phyloP scores from a whole-genome alignment of 2,329 filamentous ascomycete species.

The Rutstroemia sp. region DNA sequence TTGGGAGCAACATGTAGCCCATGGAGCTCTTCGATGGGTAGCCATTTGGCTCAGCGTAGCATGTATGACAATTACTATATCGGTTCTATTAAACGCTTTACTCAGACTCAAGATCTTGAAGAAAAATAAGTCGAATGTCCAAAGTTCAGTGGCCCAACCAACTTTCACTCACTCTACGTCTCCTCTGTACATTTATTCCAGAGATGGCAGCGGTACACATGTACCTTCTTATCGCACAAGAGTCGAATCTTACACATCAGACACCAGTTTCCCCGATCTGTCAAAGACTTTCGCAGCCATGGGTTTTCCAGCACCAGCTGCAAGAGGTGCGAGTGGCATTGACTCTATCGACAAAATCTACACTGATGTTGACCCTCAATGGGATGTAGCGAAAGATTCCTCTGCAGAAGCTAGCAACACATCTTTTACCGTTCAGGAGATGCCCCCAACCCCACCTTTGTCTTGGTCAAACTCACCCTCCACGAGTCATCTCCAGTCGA shows the following conservation, averaged over 20 bases:
- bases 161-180: background rate
- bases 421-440: background rate
- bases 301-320: background rate
- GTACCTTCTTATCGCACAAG: conserved; percentile 3
- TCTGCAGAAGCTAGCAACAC: background rate
- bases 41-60: conserved; percentile 7
- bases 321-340: background rate
- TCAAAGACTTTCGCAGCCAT: background rate
- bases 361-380: background rate
- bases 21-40: conserved; percentile 7
- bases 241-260: conserved; percentile 2
- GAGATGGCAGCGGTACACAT: background rate
- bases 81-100: conserved; percentile 3
- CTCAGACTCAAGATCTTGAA: conserved; percentile 6
- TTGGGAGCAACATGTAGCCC: conserved; percentile 4
- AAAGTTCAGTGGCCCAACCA: background rate
- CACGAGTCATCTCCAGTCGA: background rate
- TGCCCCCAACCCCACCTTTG: background rate
- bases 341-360: conserved; percentile 1
- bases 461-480: background rate
- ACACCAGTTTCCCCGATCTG: background rate
- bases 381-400: background rate
- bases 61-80: background rate
- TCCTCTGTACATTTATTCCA: background rate
- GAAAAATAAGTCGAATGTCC: background rate